Conservation (phyloP, 2,329 filamentous ascomycete genomes). For the Beauveria sp. region DNA sequence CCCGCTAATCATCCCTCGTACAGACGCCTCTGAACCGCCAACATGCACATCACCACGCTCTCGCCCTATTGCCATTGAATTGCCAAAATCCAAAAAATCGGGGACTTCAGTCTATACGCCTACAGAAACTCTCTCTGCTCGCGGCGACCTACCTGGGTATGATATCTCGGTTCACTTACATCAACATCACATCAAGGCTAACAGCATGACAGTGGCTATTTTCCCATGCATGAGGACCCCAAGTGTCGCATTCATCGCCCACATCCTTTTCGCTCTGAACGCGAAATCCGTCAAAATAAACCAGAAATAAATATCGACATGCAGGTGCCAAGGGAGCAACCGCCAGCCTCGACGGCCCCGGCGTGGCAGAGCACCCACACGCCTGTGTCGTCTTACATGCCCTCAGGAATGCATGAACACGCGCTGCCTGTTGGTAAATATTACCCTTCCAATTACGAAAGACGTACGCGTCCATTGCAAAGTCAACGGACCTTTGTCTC, state of each 20-base stretch:
- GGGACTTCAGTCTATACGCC: constrained; percentile 35
- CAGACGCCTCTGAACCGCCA: constrained; percentile 13
- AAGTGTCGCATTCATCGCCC: constrained; percentile 36
- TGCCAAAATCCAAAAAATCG: constrained; percentile 34
- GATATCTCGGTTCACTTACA: constrained; percentile 17
- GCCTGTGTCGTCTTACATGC: constrained; percentile 44
- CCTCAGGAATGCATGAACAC: constrained; percentile 39
- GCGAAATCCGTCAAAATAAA: constrained; percentile 24
- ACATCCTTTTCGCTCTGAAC: constrained; percentile 41
- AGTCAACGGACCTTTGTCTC: constrained; percentile 19
- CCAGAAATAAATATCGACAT: not conserved
- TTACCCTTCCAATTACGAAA: constrained; percentile 55
- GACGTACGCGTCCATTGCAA: constrained; percentile 22
- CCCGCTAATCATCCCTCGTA: constrained; percentile 5
- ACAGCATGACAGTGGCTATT: constrained; percentile 43
- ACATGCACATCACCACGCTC: constrained; percentile 22
- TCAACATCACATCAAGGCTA: constrained; percentile 4
- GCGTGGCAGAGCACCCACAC: constrained; percentile 24
- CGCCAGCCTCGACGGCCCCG: not conserved
- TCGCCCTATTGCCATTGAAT: constrained; percentile 47
- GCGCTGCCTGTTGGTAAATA: constrained; percentile 53
- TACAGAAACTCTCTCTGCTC: constrained; percentile 45
- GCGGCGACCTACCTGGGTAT: constrained; percentile 53
- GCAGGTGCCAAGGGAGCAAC: not conserved
- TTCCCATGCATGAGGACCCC: constrained; percentile 52